Evolutionary conservation across 139 green algal species (phyloP).

Genomic region (Volvox africanus): DNA sequence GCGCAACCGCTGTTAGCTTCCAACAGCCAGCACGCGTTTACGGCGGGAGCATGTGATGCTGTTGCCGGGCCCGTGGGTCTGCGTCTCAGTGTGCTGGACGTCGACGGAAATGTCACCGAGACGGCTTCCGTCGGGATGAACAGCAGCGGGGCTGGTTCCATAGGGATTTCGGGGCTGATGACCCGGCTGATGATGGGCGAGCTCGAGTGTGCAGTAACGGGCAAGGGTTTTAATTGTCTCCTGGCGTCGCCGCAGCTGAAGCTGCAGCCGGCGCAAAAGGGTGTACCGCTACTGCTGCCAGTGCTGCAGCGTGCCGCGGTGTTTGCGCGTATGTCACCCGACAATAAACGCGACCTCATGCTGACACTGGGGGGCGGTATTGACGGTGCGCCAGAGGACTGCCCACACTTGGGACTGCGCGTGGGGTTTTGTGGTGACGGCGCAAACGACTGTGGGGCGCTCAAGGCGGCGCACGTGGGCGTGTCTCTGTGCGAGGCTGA

Average conservation of each 20-base stretch:
- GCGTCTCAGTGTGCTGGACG: conserved; percentile 57
- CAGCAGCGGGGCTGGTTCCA: background rate
- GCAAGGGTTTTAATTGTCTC: conserved; percentile 69
- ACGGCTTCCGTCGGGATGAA: background rate
- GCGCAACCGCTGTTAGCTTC: no score
- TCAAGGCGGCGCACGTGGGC: conserved; percentile 73
- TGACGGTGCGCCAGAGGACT: background rate
- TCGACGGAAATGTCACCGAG: conserved; percentile 53
- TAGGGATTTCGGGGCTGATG: background rate
- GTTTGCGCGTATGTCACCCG: conserved; percentile 66
- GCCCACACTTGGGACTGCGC: conserved; percentile 64
- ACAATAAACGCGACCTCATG: conserved; percentile 72
- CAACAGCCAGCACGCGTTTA: background rate
- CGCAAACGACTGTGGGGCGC: conserved; percentile 74
- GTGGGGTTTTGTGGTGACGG: conserved; percentile 78
- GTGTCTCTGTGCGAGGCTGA: conserved; percentile 76
- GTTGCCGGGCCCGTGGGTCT: background rate
- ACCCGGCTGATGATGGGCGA: conserved; percentile 49
- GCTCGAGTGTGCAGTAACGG: conserved; percentile 72
- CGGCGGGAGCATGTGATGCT: background rate
- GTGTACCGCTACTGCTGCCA: conserved; percentile 48
- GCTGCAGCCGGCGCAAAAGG: background rate
- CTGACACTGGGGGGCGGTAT: conserved; percentile 66
- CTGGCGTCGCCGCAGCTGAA: background rate
- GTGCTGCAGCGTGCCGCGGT: conserved; percentile 58